phyloP scores from a whole-genome alignment of 208 protist species.

The Crithidia fasciculata region DNA sequence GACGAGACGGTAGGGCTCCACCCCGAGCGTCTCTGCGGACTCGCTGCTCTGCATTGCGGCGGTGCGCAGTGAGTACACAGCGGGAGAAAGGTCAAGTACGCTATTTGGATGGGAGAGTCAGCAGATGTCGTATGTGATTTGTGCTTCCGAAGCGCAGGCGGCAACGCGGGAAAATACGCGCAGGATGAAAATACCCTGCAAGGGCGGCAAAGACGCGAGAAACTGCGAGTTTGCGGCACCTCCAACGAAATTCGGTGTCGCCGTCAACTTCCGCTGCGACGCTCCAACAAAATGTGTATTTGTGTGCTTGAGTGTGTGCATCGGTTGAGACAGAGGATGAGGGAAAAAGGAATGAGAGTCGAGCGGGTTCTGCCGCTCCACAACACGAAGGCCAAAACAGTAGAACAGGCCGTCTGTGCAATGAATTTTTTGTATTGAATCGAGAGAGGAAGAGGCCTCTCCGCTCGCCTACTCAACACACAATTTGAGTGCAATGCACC shows the following conservation, averaged over 20 bases:
- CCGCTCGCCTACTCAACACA: no score
- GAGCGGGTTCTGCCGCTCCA: no score
- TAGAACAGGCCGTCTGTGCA: no score
- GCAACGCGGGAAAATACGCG: no score
- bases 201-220: no score
- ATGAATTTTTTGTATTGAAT: no score
- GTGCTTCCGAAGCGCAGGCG: neutral
- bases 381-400: no score
- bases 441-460: no score
- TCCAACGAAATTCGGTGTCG: no score
- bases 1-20: slow-evolving; percentile 26
- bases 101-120: neutral
- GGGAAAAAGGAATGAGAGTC: neutral
- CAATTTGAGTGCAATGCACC: no score
- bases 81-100: neutral
- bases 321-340: neutral
- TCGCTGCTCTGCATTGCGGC: slow-evolving; percentile 19
- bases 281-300: neutral
- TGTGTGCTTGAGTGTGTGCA: neutral
- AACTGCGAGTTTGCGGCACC: no score
- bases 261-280: neutral
- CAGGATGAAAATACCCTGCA: no score
- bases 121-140: neutral
- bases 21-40: neutral
- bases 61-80: neutral